Evolutionary conservation across 1,284 basidiomycete genomes (phyloP).

Genomic region (Anthracocystis panici-leucophaei): DNA sequence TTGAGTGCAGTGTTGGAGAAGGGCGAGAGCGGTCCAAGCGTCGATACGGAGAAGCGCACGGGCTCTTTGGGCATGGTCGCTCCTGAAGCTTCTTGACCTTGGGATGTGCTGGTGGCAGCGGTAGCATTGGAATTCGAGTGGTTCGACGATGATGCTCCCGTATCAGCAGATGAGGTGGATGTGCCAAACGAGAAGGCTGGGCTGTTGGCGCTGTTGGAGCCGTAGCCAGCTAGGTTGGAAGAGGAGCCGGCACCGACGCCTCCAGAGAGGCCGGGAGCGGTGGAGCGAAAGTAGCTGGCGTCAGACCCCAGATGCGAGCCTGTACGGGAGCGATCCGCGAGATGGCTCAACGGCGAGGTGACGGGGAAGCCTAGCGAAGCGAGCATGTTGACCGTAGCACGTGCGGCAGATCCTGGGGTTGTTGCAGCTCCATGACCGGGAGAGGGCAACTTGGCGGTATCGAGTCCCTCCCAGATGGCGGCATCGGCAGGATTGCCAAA

Average conservation of each 20-base stretch:
- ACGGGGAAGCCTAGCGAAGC: conserved; percentile 48
- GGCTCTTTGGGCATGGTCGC: conserved; percentile 56
- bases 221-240: conserved; percentile 22
- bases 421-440: conserved; percentile 39
- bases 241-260: conserved; percentile 21
- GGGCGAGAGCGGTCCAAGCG: conserved; percentile 61
- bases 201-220: conserved; percentile 33
- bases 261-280: conserved; percentile 38
- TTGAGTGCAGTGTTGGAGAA: conserved; percentile 66
- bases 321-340: conserved; percentile 40
- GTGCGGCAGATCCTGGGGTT: conserved; percentile 42
- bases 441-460: conserved; percentile 49
- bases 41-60: conserved; percentile 60
- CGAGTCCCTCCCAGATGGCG: conserved; percentile 54
- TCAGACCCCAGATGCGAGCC: conserved; percentile 35
- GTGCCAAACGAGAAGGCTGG: conserved; percentile 49
- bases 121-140: conserved; percentile 29
- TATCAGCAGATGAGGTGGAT: conserved; percentile 27
- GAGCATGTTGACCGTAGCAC: conserved; percentile 41
- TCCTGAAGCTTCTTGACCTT: conserved; percentile 33
- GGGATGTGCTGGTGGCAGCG: conserved; percentile 21
- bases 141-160: conserved; percentile 24
- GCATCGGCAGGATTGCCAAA: conserved; percentile 40
- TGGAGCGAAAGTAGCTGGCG: conserved; percentile 52
- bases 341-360: conserved; percentile 50